Conservation (phyloP, 192 early-diverging fungal species). For the Coemansia sp. region DNA sequence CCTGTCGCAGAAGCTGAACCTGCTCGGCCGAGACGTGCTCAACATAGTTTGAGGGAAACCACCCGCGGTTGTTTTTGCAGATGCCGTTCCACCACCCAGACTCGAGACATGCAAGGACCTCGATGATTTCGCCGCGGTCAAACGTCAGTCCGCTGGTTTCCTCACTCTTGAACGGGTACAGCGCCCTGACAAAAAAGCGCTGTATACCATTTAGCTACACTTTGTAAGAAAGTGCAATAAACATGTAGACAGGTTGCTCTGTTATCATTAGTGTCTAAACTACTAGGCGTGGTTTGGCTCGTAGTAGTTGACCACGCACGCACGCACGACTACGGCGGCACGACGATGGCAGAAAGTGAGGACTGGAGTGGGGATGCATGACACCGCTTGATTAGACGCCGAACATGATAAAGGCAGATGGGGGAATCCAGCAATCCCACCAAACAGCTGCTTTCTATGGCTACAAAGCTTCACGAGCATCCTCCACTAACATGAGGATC, state of each 20-base stretch:
- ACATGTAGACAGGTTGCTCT: background rate
- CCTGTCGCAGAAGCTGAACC: conserved; percentile 43
- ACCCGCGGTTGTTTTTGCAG: conserved; percentile 74
- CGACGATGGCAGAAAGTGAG: background rate
- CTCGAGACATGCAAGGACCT: conserved; percentile 83
- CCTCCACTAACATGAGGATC: conserved; percentile 15
- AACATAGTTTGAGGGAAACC: conserved; percentile 90
- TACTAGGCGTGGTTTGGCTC: background rate
- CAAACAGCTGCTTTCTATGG: background rate
- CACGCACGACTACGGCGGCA: background rate
- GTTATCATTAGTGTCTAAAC: conserved; percentile 2
- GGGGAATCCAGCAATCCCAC: conserved; percentile 33
- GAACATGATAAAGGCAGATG: conserved; percentile 16
- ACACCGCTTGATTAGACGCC: conserved; percentile 3
- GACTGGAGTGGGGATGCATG: background rate
- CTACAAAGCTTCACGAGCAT: conserved; percentile 15
- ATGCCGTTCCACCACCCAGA: conserved; percentile 98
- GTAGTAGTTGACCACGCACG: background rate
- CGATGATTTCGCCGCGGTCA: conserved; percentile 81
- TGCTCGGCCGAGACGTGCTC: conserved; percentile 59
- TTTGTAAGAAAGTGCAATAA: background rate
- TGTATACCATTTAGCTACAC: conserved; percentile 37
- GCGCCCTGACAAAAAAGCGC: conserved; percentile 64
- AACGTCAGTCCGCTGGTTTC: conserved; percentile 81
- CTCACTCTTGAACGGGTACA: conserved; percentile 82